A percentile compares a stretch with the other conserved stretches of the same genome.
phyloP scores from a whole-genome alignment of 2,329 filamentous ascomycete genomes.

The Neocatenulostroma microsporum region DNA sequence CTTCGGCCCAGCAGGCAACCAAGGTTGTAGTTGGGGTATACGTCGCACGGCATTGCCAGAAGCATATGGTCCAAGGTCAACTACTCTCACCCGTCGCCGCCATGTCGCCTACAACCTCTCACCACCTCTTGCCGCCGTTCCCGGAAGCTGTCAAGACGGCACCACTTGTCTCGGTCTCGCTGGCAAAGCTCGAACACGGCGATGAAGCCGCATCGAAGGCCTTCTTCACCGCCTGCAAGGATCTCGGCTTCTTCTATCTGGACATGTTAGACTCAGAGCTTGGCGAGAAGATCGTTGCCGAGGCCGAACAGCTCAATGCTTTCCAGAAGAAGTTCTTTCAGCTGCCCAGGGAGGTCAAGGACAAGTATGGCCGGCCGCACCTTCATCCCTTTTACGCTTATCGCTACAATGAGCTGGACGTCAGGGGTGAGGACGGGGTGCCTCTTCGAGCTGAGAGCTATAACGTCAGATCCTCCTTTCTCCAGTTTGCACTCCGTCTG shows the following conservation, averaged over 20 bases:
- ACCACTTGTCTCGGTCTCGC: conserved; percentile 37
- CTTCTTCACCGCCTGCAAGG: conserved; percentile 27
- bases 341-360: conserved; percentile 44
- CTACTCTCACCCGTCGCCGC: too few relatives aligned
- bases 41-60: too few relatives aligned
- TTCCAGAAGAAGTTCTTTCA: conserved; percentile 43
- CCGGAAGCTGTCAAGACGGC: conserved; percentile 36
- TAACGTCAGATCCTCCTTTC: conserved; percentile 32
- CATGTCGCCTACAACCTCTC: conserved; percentile 3
- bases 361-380: conserved; percentile 46
- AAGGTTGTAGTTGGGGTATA: too few relatives aligned
- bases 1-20: too few relatives aligned
- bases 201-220: conserved; percentile 30
- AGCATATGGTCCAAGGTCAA: too few relatives aligned
- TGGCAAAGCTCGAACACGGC: conserved; percentile 31
- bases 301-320: conserved; percentile 41
- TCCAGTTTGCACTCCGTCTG: too few relatives aligned
- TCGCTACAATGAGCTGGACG: conserved; percentile 18
- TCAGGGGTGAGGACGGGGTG: conserved; percentile 43
- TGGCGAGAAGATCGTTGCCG: conserved; percentile 35
- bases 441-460: conserved; percentile 49
- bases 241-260: conserved; percentile 52
- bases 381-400: conserved; percentile 49
- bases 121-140: conserved; percentile 31
- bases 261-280: conserved; percentile 28